A percentile compares a stretch with the other conserved stretches of the same genome.
Conservation (phyloP, 306 rosid genomes). For the Dryas octopetala region DNA sequence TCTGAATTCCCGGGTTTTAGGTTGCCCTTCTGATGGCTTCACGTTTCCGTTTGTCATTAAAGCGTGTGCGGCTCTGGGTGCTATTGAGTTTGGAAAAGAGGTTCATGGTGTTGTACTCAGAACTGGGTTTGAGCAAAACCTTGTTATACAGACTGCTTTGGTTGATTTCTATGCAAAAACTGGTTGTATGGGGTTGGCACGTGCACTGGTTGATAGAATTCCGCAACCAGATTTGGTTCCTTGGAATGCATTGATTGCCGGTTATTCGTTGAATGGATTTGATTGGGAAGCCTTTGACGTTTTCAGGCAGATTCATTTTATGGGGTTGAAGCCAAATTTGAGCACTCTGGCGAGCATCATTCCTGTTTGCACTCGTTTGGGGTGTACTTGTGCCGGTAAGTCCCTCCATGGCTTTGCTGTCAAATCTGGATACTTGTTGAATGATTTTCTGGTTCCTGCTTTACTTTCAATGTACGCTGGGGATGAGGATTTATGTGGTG, state of each 20-base stretch:
- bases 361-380: conserved; percentile 39
- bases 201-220: conserved; percentile 30
- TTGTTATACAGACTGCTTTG: conserved; percentile 33
- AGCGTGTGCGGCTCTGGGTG: conserved; percentile 37
- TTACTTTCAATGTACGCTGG: conserved; percentile 37
- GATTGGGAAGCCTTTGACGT: conserved; percentile 29
- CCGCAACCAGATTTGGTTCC: conserved; percentile 35
- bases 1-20: conserved; percentile 15
- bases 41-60: conserved; percentile 37
- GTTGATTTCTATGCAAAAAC: conserved; percentile 29
- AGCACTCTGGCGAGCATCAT: conserved; percentile 39
- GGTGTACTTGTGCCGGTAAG: conserved; percentile 23
- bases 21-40: conserved; percentile 33
- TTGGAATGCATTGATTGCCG: conserved; percentile 36
- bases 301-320: conserved; percentile 18
- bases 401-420: conserved; percentile 34
- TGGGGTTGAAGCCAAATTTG: conserved; percentile 34
- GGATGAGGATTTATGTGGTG: conserved; percentile 18
- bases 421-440: conserved; percentile 28
- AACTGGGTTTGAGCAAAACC: conserved; percentile 31
- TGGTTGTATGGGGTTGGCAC: conserved; percentile 28
- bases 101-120: conserved; percentile 31
- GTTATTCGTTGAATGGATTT: conserved; percentile 34
- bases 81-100: conserved; percentile 18
- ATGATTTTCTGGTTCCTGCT: conserved; percentile 34